Base-by-base conservation (phyloP, 805 yeast species). In the Lipomyces chichibuensis region DNA sequence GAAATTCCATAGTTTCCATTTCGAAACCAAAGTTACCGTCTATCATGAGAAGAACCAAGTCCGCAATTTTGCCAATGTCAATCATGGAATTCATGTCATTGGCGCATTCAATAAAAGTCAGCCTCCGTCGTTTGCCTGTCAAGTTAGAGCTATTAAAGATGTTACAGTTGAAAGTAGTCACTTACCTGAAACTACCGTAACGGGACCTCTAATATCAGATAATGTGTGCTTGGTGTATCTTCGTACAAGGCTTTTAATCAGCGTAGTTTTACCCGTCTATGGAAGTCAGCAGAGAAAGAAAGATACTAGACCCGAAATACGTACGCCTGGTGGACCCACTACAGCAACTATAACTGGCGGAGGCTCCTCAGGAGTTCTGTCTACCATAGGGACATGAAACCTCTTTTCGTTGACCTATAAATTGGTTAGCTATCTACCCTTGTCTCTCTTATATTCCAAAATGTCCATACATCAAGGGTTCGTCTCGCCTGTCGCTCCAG, bases 1-100 rank as follows among this genome's bases (percentile, higher is more conserved):
- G 83, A 75, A 95, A 95, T 79, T 95, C 99, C 98, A 95, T 96
- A 8, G 99, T 95, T 79, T 95, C 99, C 99, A 95, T 95, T 81
- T 95, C 99, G 67, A 95, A 87, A 7, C 99, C 99, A 77, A 92
- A 95, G 77, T 95, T 95, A 66, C 99, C 98, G 81, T 95, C 99
- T 67, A 95, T 87, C 84, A 95, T 80, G 68, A 95, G 77, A 59
- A 95, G 82, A 9, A 96, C 97, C 69, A 95, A 82, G 78, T 95
- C 99, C 0, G 98, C 97, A 65, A 93, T 87, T 75, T 95, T 95
- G 33, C 98, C 97, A 51, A 95, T 87, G 80, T 95, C 99, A 55
- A 93, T 87, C 98, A 96, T 95, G 7, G 97, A 88, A 77, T 92
- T 93, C 76, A 95, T 80, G 77, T 95, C 99, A 74, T 93, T 94